A percentile compares a stretch with the other conserved stretches of the same genome.
phyloP scores from a whole-genome alignment of 2,329 filamentous ascomycete genomes.

The Neoscytalidium dimidiatum region DNA sequence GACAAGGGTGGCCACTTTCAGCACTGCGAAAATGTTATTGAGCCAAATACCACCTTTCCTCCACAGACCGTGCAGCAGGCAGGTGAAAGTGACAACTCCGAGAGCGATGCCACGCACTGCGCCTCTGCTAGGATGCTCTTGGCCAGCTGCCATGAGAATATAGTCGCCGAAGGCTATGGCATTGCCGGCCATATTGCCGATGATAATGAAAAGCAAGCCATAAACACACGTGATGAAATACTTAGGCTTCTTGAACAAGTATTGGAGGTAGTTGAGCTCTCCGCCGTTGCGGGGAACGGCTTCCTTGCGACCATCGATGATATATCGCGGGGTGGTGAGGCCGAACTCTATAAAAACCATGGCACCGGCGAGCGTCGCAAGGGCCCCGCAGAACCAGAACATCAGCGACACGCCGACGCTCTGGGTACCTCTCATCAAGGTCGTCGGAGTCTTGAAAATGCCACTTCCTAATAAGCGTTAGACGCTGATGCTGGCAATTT shows the following conservation, averaged over 20 bases:
- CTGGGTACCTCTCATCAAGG: slow-evolving; percentile 23
- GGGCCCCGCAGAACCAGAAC: slow-evolving; percentile 24
- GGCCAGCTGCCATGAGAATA: slow-evolving; percentile 38
- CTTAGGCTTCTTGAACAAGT: slow-evolving; percentile 42
- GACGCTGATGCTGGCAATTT: too few species aligned
- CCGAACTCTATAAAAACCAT: slow-evolving; percentile 27
- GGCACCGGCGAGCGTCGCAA: slow-evolving; percentile 24
- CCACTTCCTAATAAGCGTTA: slow-evolving; percentile 13
- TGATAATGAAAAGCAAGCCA: slow-evolving; percentile 46
- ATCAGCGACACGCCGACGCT: slow-evolving; percentile 25
- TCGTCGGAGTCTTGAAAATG: slow-evolving; percentile 26
- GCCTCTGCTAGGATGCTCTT: slow-evolving; percentile 27
- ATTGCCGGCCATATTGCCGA: slow-evolving; percentile 55
- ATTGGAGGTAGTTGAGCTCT: slow-evolving; percentile 42
- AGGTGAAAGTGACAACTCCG: slow-evolving; percentile 44
- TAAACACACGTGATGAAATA: slow-evolving; percentile 47
- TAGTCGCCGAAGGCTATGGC: slow-evolving; percentile 50
- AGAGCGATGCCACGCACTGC: slow-evolving; percentile 52
- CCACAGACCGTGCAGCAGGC: slow-evolving; percentile 52
- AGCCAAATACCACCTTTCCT: slow-evolving; percentile 53
- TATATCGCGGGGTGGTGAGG: slow-evolving; percentile 24
- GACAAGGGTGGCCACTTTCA: slow-evolving; percentile 53
- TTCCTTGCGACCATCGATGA: slow-evolving; percentile 24
- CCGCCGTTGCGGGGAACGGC: slow-evolving; percentile 28
- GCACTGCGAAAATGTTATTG: slow-evolving; percentile 53